Evolutionary conservation across 257 asterid species (phyloP), one percentile per base, ranked within the genome.

Genomic region (Solanum microdontum): DNA sequence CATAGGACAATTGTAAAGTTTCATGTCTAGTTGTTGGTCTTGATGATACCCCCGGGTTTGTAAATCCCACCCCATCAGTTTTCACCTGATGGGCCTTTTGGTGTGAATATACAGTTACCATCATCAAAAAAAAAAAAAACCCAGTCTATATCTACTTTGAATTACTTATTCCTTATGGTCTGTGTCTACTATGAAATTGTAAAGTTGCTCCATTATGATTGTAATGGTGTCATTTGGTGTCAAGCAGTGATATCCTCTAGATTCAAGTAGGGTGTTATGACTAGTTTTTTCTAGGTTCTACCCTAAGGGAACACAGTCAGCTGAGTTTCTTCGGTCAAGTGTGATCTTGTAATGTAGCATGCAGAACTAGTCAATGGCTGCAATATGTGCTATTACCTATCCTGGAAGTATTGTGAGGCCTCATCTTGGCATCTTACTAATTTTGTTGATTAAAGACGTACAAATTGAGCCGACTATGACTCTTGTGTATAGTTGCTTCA

Each of bases 401-500:
- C 58, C 83, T 76, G n/a, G 83, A 76, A 76, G 60, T 76, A 39
- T 76, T n/a, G 34, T n/a, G 34, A 76, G 34, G 83, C 83, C 83
- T 76, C 60, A 76, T 76, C 23, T 37, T 39, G 23, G 21, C 23
- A 76, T 76, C 83, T 39, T n/a, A 76, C 83, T 39, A n/a, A 39
- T 76, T 76, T 76, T 23, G 60, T 76, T 76, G 60, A 76, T 76
- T 39, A n/a, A 76, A 76, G 33, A 76, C 23, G 3, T 76, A 26
- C 24, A 11, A 28, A 28, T 13, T 80, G 85, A 28, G n/a, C 28
- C 11, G 69, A 45, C 39, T 15, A 43, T 79, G 84, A 34, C n/a
- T 77, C 84, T 79, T 79, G 40, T 80, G 55, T 80, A n/a, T 80
- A 80, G 85, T 80, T 80, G 85, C 85, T 80, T 80, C 69, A 28